Percentiles rank a stretch among this genome's conserved stretches.
Evolutionary conservation across 768 basidiomycete genomes (phyloP).

Genomic region (Termitomyces sp.): DNA sequence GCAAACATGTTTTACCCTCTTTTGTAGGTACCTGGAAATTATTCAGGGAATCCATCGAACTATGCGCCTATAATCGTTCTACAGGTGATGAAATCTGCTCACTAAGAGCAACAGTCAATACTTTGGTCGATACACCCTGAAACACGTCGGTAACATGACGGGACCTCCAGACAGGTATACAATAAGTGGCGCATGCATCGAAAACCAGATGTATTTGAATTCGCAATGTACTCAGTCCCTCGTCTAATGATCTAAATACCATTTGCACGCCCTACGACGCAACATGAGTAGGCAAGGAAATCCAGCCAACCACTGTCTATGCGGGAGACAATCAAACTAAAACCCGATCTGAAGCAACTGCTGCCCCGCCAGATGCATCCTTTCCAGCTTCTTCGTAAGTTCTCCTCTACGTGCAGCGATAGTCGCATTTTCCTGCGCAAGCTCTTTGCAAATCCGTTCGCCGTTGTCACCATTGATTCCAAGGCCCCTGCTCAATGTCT

Average conservation of each 20-base stretch:
- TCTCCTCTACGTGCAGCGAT: slow-evolving; percentile 9
- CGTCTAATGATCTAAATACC: neutral
- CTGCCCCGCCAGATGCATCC: slow-evolving; percentile 18
- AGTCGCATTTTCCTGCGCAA: slow-evolving; percentile 30
- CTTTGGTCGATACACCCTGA: neutral
- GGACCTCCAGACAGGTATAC: neutral
- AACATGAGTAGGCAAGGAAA: neutral
- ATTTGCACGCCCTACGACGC: neutral
- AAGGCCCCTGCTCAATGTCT: slow-evolving; percentile 41
- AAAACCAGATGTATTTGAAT: neutral
- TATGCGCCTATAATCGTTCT: too few relatives aligned
- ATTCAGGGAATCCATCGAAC: too few relatives aligned
- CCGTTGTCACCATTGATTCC: slow-evolving; percentile 47
- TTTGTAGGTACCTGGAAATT: too few relatives aligned
- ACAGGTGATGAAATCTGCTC: too few relatives aligned
- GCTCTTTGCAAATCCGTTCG: slow-evolving; percentile 39
- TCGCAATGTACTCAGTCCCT: too few relatives aligned
- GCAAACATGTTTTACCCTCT: too few relatives aligned
- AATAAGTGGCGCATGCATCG: neutral
- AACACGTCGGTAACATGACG: neutral
- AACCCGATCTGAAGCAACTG: slow-evolving; percentile 10
- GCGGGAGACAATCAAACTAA: neutral
- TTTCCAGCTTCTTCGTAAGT: slow-evolving; percentile 10
- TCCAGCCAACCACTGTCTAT: neutral
- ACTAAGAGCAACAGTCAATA: too few relatives aligned